Evolutionary conservation across 108 stramenopile genomes (phyloP), one percentile per base, ranked within the genome.

Genomic region (Skeletonema grethae): DNA sequence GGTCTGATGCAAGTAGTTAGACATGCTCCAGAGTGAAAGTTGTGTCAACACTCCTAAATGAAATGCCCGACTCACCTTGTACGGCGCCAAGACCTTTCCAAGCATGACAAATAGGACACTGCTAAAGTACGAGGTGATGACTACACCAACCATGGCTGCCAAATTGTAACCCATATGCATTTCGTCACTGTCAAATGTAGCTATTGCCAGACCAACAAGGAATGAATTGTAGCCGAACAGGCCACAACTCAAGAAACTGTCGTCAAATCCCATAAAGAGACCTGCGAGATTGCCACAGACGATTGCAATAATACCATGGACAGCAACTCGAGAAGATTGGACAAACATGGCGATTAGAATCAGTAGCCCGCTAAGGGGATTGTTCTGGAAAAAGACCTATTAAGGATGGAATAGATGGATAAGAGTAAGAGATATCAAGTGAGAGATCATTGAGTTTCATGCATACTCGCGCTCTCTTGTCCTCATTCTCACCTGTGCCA

Each of bases 151-250:
- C 22, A 46, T 24, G 11, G 61, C 34, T 7, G 30, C 15, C 50
- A 48, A 72, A 29, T 63, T 45, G 48, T 63, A 63, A 8, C 45
- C 59, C 15, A 53, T 53, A 12, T 35, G 74, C 8, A 13, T 63
- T 45, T 57, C 56, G 20, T 32, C 59, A 48, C 73, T 79, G 22
- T 76, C 25, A 24, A 82, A 82, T 22, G 82, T 82, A 30, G 65
- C 71, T 30, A 82, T 57, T n/a, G 82, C 82, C 29, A 82, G 63
- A 15, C 76, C 82, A 35, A 71, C 70, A 10, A 82, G 66, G 30
- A 77, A 61, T 11, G 75, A 60, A 41, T 82, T 82, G 66, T 82
- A 82, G 32, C 82, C 82, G 30, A 82, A 82, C 5, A 82, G 30
- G 12, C 82, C 82, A 28, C 64, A 77, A 12, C 57, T 38, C 36